Evolutionary conservation across 116 monocot genomes (phyloP).

Genomic region (Papilionanthe hybrid): DNA sequence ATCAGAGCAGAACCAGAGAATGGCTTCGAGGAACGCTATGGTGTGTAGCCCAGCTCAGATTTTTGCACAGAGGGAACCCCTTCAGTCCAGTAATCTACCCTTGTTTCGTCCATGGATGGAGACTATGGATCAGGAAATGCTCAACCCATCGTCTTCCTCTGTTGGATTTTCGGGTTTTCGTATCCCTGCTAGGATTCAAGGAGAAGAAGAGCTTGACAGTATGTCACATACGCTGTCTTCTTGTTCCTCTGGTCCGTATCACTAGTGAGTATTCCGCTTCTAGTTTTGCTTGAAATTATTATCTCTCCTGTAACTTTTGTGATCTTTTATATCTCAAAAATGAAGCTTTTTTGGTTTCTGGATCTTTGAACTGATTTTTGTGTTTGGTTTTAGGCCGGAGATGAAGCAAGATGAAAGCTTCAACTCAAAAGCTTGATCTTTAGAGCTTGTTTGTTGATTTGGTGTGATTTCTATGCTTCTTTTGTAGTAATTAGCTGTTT

Average conservation of each 20-base stretch:
- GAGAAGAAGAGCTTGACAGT: slow-evolving; percentile 31
- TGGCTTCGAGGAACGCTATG: slow-evolving; percentile 7
- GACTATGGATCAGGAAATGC: neutral
- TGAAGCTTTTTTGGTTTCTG: too few species aligned
- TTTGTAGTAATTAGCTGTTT: too few species aligned
- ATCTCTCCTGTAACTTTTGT: too few species aligned
- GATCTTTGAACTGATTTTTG: too few species aligned
- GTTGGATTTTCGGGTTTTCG: slow-evolving; percentile 50
- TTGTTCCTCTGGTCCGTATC: slow-evolving; percentile 36
- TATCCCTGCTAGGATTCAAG: slow-evolving; percentile 68
- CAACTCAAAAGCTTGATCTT: too few species aligned
- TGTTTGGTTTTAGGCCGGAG: too few species aligned
- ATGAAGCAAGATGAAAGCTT: too few species aligned
- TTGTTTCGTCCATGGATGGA: slow-evolving; percentile 18
- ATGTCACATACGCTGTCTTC: slow-evolving; percentile 13
- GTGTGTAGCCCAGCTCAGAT: slow-evolving; percentile 38
- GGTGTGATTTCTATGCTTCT: too few species aligned
- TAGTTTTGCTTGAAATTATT: too few species aligned
- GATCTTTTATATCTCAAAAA: too few species aligned
- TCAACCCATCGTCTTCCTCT: too few species aligned
- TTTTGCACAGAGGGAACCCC: slow-evolving; percentile 94
- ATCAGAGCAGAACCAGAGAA: slow-evolving; percentile 1
- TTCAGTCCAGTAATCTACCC: slow-evolving; percentile 95
- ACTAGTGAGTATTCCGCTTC: slow-evolving; percentile 8
- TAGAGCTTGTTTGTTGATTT: too few species aligned